Base-by-base conservation (phyloP, 1,139 yeast species). In the Suhomyces chickasaworum region DNA sequence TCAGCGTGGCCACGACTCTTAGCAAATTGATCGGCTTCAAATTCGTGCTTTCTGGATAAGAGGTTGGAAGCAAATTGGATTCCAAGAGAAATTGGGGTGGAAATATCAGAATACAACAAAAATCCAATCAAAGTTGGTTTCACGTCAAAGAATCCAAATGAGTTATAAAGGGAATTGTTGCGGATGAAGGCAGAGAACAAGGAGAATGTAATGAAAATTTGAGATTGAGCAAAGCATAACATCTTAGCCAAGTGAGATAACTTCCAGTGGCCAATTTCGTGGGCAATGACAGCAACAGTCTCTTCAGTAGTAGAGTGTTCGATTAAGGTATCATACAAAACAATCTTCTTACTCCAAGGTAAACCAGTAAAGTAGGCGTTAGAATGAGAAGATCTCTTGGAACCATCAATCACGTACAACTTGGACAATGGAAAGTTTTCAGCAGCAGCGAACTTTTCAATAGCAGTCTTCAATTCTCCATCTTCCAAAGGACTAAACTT, bases 181-280 rank as follows among this genome's bases (percentile, higher is more conserved):
- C 83, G 80, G 63, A 89, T 80, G 59, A 93, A 89, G 2, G 84
- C 86, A 6, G 95, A 80, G 67, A 91, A 90, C 52, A 86, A 63
- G 1, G 87, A 75, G 63, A 91, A 88, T 41, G 83, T 76, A 37
- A 80, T 58, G 56, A 86, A 79, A 46, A 86, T 67, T 58, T 87
- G 88, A 12, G 72, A 65, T 66, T 89, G 93, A 41, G 81, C 73
- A 54, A 84, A 76, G 3, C 77, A 57, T 59, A 93, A 68, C 77
- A 84, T 78, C 63, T 84, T 84, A 15, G 90, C 73, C 51, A 91
- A 84, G 66, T 93, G 99, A 50, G 86, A 84, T 64, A 86, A 77
- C 57, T 86, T 86, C 99, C 99, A 93, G 66, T 93, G 99, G 41
- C 99, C 99, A 56, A 93, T 86, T 71, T 93, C 99, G 63, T 93